Evolutionary conservation across 2,329 filamentous ascomycete species (phyloP), one percentile per base, ranked within the genome.

Genomic region (Hymenoscyphus salicellus): DNA sequence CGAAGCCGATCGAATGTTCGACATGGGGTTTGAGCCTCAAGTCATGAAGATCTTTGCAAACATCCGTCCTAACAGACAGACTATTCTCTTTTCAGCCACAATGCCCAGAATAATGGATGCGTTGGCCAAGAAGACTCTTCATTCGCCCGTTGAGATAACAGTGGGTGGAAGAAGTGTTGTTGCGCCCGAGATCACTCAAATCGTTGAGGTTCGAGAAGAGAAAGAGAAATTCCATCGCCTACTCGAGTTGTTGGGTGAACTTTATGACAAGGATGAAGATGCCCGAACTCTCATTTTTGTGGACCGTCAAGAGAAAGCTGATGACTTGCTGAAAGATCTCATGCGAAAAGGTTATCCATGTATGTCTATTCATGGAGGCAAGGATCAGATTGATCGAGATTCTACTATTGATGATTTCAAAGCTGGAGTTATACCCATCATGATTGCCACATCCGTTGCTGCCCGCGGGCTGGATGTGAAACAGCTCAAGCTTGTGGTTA

Each of bases 11-110:
- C 90, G 95, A 67, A 98, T 99, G 95, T 97, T 98, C 75, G 95
- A 99, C 77, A 98, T 99, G 95, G 95, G 95, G 16, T 99, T 99
- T 74, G 94, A 97, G 78, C 94, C 95, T 1, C 95, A 99, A 77
- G 93, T 99, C 62, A 95, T 95, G 87, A 97, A 96, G 78, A 95
- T 99, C 65, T 88, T 98, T 75, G 87, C 88, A 70, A 97, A 95
- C 73, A 90, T 97, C 76, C 89, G 95, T 58, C 93, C 95, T 0
- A 91, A 97, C 75, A 89, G 91, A 60, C 95, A 99, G 76, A 97
- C 93, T 0, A 93, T 98, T 60, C 83, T 98, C 28, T 99, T 98
- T 77, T 98, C 95, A 0, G 95, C 95, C 3, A 99, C 95, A 0
- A 97, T 98, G 82, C 95, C 95, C 23, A 88, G 90, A 57, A 93